Percentiles rank a stretch among this genome's conserved stretches.
phyloP scores from a whole-genome alignment of 345 rosid species.

The Rhodamnia rubescens region DNA sequence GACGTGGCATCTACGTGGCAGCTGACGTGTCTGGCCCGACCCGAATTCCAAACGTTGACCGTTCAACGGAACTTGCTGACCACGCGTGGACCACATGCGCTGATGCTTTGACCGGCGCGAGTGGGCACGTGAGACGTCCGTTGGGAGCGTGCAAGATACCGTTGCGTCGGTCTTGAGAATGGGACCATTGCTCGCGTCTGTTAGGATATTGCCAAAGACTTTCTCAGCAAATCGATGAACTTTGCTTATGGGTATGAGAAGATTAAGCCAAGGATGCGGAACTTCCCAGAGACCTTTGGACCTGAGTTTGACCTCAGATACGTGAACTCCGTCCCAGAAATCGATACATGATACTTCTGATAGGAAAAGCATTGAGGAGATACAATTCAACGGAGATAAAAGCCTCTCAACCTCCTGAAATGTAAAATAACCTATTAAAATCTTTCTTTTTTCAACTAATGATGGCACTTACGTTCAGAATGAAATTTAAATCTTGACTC shows the following conservation, averaged over 20 bases:
- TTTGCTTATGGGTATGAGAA: slow-evolving; percentile 72
- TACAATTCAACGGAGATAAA: slow-evolving; percentile 49
- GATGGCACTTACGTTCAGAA: background rate
- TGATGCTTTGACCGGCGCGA: no score
- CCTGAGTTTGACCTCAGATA: slow-evolving; percentile 68
- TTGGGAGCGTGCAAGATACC: no score
- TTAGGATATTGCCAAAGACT: slow-evolving; percentile 72
- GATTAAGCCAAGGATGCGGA: slow-evolving; percentile 99
- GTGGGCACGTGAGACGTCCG: no score
- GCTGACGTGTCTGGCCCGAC: no score
- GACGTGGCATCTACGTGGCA: no score
- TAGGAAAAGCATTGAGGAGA: slow-evolving; percentile 59
- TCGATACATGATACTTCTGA: slow-evolving; percentile 68
- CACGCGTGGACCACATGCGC: no score
- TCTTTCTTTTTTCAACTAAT: background rate
- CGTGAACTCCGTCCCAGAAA: slow-evolving; percentile 87
- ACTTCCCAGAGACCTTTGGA: slow-evolving; percentile 93
- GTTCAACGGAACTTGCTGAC: no score
- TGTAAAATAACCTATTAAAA: slow-evolving; percentile 1
- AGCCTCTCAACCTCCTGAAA: slow-evolving; percentile 54
- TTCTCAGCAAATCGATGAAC: slow-evolving; percentile 51
- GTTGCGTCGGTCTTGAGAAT: slow-evolving; percentile 21
- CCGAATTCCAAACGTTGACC: no score
- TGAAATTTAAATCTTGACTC: background rate
- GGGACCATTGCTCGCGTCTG: slow-evolving; percentile 87